Percentiles rank a stretch among this genome's conserved stretches.
Evolutionary conservation across 1,139 yeast species (phyloP).

Genomic region (Suhomyces kunorum): DNA sequence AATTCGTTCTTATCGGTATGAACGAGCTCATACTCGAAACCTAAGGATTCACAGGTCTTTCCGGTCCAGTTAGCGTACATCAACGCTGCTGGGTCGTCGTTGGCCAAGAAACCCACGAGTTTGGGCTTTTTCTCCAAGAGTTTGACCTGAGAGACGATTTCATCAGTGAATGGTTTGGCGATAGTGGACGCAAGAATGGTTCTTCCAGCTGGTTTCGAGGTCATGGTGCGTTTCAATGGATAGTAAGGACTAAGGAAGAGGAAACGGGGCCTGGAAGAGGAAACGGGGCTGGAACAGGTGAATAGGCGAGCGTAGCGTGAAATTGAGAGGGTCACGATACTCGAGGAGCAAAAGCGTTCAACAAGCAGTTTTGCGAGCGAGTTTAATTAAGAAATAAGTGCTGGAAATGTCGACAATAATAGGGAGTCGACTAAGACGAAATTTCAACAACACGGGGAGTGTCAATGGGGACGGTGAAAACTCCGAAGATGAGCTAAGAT

Average conservation of each 20-base stretch:
- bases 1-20: conserved; percentile 76
- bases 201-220: conserved; percentile 59
- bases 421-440: no score
- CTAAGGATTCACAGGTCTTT: conserved; percentile 82
- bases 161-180: conserved; percentile 78
- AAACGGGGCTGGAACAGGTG: no score
- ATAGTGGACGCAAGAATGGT: conserved; percentile 86
- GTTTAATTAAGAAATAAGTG: background rate
- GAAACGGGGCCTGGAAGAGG: background rate
- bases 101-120: conserved; percentile 88
- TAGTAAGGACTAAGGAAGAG: background rate
- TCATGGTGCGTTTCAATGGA: conserved; percentile 9
- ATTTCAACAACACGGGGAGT: no score
- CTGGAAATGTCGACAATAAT: no score
- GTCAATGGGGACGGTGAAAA: no score
- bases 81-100: conserved; percentile 90
- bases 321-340: no score
- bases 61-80: conserved; percentile 97
- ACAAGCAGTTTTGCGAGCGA: no score
- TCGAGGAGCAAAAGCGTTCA: no score
- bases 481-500: no score
- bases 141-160: conserved; percentile 61
- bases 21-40: conserved; percentile 79
- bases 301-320: no score
- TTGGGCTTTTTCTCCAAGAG: conserved; percentile 59